Evolutionary conservation across 108 stramenopile species (phyloP).

Genomic region (Ochromonas danica): DNA sequence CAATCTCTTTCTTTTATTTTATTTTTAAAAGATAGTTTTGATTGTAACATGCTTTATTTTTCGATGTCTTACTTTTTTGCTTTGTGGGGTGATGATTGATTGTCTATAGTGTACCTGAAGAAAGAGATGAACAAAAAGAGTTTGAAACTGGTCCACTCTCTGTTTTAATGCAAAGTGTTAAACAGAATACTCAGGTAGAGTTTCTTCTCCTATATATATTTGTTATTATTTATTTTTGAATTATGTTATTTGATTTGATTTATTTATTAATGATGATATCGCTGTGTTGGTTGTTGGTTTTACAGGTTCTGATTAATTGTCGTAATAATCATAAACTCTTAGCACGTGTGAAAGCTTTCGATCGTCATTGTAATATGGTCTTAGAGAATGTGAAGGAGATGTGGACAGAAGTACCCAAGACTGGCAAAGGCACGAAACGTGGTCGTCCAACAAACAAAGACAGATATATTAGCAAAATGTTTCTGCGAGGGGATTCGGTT

Average conservation of each 20-base stretch:
- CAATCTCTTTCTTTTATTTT: no score
- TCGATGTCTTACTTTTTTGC: no score
- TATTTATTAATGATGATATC: background rate
- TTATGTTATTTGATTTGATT: background rate
- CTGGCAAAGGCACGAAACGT: slow-evolving; percentile 78
- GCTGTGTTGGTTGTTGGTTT: background rate
- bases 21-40: no score
- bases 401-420: slow-evolving; percentile 96
- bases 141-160: slow-evolving; percentile 83
- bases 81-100: no score
- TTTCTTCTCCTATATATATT: background rate
- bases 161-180: slow-evolving; percentile 84
- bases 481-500: slow-evolving; percentile 95
- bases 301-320: slow-evolving; percentile 75
- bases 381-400: slow-evolving; percentile 98
- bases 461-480: slow-evolving; percentile 97
- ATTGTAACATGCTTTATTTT: no score
- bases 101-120: slow-evolving; percentile 72
- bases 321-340: slow-evolving; percentile 98
- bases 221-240: background rate
- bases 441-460: slow-evolving; percentile 88
- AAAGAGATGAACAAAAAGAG: slow-evolving; percentile 47
- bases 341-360: slow-evolving; percentile 90
- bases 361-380: slow-evolving; percentile 73
- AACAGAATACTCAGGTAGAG: slow-evolving; percentile 88